A percentile compares a stretch with the other conserved stretches of the same genome.
phyloP scores from a whole-genome alignment of 2,329 filamentous ascomycete genomes.

The Trichoderma breve region DNA sequence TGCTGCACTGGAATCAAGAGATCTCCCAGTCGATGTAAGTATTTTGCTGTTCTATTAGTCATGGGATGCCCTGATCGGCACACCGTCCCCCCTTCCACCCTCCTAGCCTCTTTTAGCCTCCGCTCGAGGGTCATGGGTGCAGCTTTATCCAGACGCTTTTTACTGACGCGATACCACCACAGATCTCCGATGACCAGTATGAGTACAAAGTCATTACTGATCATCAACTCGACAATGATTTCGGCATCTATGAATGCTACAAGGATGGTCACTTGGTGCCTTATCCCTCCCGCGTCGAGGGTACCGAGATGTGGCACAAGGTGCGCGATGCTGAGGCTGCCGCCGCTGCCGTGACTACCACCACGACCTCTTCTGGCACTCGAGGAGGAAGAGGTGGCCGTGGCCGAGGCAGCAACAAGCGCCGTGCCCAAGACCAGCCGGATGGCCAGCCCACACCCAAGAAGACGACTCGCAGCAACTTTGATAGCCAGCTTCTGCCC shows the following conservation, averaged over 20 bases:
- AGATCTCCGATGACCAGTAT: conserved; percentile 46
- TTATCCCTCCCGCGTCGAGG: conserved; percentile 43
- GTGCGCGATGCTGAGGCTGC: conserved; percentile 39
- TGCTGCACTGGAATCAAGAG: conserved; percentile 42
- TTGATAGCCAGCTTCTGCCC: conserved; percentile 29
- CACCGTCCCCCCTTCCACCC: not conserved
- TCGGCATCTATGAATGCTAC: conserved; percentile 43
- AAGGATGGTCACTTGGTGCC: conserved; percentile 45
- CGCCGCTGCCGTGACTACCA: conserved; percentile 31
- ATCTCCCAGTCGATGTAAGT: conserved; percentile 51
- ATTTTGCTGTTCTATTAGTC: conserved; percentile 19
- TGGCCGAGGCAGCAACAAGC: conserved; percentile 43
- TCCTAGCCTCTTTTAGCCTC: not conserved
- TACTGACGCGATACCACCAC: conserved; percentile 12
- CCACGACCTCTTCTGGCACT: conserved; percentile 28
- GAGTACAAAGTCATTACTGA: conserved; percentile 46
- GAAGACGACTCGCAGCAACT: conserved; percentile 40
- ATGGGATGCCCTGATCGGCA: not conserved
- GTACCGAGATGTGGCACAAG: conserved; percentile 43
- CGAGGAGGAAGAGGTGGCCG: conserved; percentile 32
- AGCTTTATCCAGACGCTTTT: not conserved
- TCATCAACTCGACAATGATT: conserved; percentile 42
- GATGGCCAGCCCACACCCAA: conserved; percentile 52
- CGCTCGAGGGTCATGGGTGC: not conserved
- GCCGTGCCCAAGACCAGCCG: conserved; percentile 49